Evolutionary conservation across 352 stramenopile species (phyloP), one percentile per base, ranked within the genome.

Genomic region (Pythium aquatile): DNA sequence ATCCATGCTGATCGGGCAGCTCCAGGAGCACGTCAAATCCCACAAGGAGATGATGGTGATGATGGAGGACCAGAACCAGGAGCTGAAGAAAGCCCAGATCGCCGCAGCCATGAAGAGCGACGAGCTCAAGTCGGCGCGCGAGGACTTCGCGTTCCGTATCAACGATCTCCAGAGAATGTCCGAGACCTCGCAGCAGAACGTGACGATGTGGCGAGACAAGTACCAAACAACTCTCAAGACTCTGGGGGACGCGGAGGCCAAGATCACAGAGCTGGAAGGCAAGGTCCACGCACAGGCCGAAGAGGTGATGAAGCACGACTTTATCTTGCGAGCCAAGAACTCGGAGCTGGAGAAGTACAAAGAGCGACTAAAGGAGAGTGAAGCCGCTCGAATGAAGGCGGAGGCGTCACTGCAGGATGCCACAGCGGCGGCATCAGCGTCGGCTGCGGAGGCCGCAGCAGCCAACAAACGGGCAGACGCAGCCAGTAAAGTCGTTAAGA

Each of bases 261-360:
- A 68, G 37, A 63, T 77, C 1, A 16, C 63, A 3, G 77, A 91
- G 26, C 68, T 89, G 8, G 83, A 90, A 56, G 53, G 62, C n/a
- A 80, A 77, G 28, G 56, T 79, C 14, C 62, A 75, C 32, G 58
- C 59, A 1, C 74, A 86, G 20, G 65, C 46, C 5, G 80, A 86
- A 29, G 83, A 90, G 56, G 73, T 91, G 20, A 61, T 78, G n/a
- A 87, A 88, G 58, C 77, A 85, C 53, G 79, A 77, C 1, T 78
- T 89, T 13, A 70, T 91, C 26, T 63, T 88, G 16, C 73, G 79
- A 35, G 60, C 75, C 1, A 85, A 87, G 32, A 75, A 71, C 0
- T 72, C 78, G n/a, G 80, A 91, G 35, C 63, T 80, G 33, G 77
- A 82, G 1, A 75, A 74, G 28, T 59, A 62, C 35, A 72, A 70